Base-by-base conservation (phyloP, 495 filamentous ascomycete genomes). In the Extremus antarcticus region DNA sequence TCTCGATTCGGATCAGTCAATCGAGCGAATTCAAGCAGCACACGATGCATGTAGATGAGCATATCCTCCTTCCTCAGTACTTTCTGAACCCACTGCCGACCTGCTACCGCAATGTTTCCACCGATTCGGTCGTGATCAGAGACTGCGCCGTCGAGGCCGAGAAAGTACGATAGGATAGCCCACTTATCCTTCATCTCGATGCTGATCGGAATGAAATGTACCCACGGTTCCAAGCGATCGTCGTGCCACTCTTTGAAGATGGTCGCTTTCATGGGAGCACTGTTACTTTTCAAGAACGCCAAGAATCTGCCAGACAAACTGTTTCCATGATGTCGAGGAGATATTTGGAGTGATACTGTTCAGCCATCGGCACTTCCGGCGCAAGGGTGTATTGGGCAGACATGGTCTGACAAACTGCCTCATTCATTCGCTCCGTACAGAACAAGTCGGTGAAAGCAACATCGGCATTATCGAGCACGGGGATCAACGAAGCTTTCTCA, bases 181-280 rank as follows among this genome's bases (percentile, higher is more conserved):
- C 51, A 69, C 24, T 69, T 43, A 21, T 62, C 65, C 20, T 64
- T 59, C 29, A 62, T 49, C 4, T 86, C 75, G 10, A 83, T 59
- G 61, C 90, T 86, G 3, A 88, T 53, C 0, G 87, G 87, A 0
- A 90, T 82, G 50, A 86, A 92, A 66, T 92, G 86, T 16, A 78
- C 68, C 86, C 86, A 92, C 15, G 86, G 78, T 47, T 72, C 71
- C 13, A 92, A 63, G 0, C 87, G 75, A 16, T 77, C 74, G 51
- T 83, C 82, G 62, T 80, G 87, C 87, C 87, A 92, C 58, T 87
- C 78, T 8, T 78, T 72, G 65, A 89, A 89, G 3, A 90, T 72
- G 0, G 76, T 73, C 0, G 80, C 74, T 25, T 80, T 74, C 54
- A 92, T 76, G 0, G 83, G 82, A 1, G 87, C 67, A 46, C 74